A percentile compares a stretch with the other conserved stretches of the same genome.
Evolutionary conservation across 495 filamentous ascomycete genomes (phyloP).

Genomic region (Aspergillus funiculosus): DNA sequence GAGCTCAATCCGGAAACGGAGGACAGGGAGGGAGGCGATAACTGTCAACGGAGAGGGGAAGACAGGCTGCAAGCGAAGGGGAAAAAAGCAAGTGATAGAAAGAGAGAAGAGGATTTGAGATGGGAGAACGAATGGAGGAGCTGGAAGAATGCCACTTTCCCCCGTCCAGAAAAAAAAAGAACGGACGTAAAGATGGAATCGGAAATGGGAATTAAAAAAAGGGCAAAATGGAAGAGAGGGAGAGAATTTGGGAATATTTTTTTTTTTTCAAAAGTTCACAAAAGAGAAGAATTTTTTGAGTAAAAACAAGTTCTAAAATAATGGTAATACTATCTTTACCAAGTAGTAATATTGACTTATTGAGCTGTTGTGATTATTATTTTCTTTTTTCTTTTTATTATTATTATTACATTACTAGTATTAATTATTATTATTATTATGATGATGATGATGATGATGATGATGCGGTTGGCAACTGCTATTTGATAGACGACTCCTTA

Average conservation of each 20-base stretch:
- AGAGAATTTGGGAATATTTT: conserved; percentile 8
- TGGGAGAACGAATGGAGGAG: conserved; percentile 8
- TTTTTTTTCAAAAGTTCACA: no score
- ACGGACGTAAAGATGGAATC: conserved; percentile 7
- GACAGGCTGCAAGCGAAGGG: conserved; percentile 21
- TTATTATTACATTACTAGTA: conserved; percentile 7
- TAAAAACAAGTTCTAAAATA: conserved; percentile 1
- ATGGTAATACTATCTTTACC: conserved; percentile 2
- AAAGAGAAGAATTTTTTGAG: not conserved
- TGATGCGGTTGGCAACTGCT: no score
- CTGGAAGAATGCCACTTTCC: conserved; percentile 5
- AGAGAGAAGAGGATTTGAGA: conserved; percentile 3
- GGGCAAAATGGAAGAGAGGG: not conserved
- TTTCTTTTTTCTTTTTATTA: conserved; percentile 1
- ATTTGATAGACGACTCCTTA: no score
- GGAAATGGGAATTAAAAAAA: conserved; percentile 3
- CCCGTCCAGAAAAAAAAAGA: not conserved
- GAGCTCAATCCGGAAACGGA: conserved; percentile 39
- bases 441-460: no score
- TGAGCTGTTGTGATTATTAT: not conserved
- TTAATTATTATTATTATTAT: conserved; percentile 2
- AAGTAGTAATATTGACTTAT: not conserved
- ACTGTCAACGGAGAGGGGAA: conserved; percentile 17
- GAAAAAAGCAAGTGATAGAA: conserved; percentile 3
- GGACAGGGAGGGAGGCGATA: conserved; percentile 19